Percentiles rank a stretch among this genome's conserved stretches.
These are phyloP conservation scores for Blastobotrys chiropterorum DNA, from an alignment of 805 yeast species.

Conservation along the genomic window DNA sequence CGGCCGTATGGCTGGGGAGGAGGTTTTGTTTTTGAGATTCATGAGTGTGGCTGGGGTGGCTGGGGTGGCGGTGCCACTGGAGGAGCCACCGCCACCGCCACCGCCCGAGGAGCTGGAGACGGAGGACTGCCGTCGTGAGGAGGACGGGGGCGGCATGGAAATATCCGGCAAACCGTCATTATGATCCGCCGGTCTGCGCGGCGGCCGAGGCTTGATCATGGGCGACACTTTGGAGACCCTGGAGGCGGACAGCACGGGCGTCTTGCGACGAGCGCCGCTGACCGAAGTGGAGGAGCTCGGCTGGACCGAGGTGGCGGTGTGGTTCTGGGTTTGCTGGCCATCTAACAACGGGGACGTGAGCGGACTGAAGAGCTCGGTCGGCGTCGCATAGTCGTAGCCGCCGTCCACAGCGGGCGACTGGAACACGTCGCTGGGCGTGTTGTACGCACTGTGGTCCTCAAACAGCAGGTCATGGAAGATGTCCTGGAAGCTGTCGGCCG, in stretches of 20 bases:
- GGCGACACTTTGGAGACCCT: conserved; percentile 19
- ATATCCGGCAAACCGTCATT: conserved; percentile 11
- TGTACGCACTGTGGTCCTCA: neutral
- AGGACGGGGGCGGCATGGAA: conserved; percentile 16
- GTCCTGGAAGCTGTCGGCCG: neutral
- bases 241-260: conserved; percentile 1
- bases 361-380: neutral
- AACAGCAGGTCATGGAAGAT: neutral
- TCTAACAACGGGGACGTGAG: conserved; percentile 1
- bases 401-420: conserved; percentile 10
- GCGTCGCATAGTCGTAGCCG: conserved; percentile 1
- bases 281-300: neutral
- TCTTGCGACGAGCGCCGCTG: conserved; percentile 7
- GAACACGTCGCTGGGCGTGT: neutral
- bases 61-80: conserved; percentile 23
- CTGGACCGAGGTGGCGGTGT: conserved; percentile 2
- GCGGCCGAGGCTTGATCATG: conserved; percentile 10
- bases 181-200: too few species aligned
- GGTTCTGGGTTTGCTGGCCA: neutral
- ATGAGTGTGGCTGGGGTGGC: conserved; percentile 30
- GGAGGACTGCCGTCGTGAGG: conserved; percentile 2
- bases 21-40: conserved; percentile 26
- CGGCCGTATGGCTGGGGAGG: conserved; percentile 25
- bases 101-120: conserved; percentile 1
- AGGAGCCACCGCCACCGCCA: too few species aligned